Percentiles rank a stretch among this genome's conserved stretches.
Evolutionary conservation across 164 flowering plant genomes (phyloP).

Genomic region (grape (Vitis vinifera)): ASM3070453v1 NC_081806.1:15692501-15693000

Average conservation of each 20-base stretch:
- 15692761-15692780: constrained; percentile 1
- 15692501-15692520: too few relatives aligned
- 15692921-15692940: constrained; percentile 98
- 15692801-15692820: constrained; percentile 8
- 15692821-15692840: constrained; percentile 65
- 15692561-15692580: too few relatives aligned
- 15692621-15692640: too few relatives aligned
- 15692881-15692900: constrained; percentile 77
- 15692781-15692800: constrained; percentile 4
- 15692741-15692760: constrained; percentile 84
- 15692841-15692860: constrained; percentile 94
- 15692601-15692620: too few relatives aligned
- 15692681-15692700: constrained; percentile 5
- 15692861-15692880: constrained; percentile 94
- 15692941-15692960: constrained; percentile 95
- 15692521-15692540: too few relatives aligned
- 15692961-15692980: constrained; percentile 97
- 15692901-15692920: constrained; percentile 92
- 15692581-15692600: too few relatives aligned
- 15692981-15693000: background rate
- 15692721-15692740: constrained; percentile 79
- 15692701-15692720: constrained; percentile 87
- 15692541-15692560: too few relatives aligned
- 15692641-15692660: too few relatives aligned
- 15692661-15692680: too few relatives aligned